phyloP scores from a whole-genome alignment of 176 grass and related monocot genomes.

The Zea luxurians region DNA sequence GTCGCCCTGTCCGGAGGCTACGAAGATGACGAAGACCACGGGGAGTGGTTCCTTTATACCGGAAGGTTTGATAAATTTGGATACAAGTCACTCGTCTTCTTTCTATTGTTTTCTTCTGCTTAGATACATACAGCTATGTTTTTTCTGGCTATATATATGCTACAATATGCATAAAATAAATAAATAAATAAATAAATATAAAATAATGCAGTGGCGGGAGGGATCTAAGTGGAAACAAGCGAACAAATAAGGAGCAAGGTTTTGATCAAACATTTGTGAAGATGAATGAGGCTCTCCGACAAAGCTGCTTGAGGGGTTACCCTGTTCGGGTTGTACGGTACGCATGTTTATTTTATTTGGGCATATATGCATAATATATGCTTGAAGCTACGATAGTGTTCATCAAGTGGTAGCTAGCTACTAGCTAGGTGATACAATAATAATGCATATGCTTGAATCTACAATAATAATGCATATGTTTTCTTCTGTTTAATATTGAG shows the following conservation, averaged over 20 bases:
- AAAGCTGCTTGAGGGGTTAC: conserved; percentile 78
- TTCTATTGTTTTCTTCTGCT: background rate
- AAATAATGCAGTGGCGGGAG: conserved; percentile 66
- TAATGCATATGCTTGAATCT: too few relatives aligned
- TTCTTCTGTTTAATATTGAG: background rate
- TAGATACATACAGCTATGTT: background rate
- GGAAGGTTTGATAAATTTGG: conserved; percentile 55
- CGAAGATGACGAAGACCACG: conserved; percentile 79
- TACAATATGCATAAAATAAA: conserved; percentile 18
- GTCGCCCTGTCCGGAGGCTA: conserved; percentile 88
- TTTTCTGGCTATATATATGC: background rate
- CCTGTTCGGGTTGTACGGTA: conserved; percentile 85
- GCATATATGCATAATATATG: background rate
- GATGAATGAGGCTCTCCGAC: conserved; percentile 62
- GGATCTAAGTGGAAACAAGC: conserved; percentile 85
- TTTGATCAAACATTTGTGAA: conserved; percentile 89
- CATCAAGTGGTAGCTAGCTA: too few relatives aligned
- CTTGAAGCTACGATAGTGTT: background rate
- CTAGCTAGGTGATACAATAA: background rate
- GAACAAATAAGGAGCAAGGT: conserved; percentile 86
- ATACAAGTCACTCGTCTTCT: background rate
- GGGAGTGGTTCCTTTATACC: conserved; percentile 93
- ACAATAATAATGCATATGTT: too few relatives aligned
- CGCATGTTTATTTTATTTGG: conserved; percentile 5
- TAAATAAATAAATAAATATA: background rate